phyloP scores from a whole-genome alignment of 164 flowering plant genomes.

The Brasenia schreberi region DNA sequence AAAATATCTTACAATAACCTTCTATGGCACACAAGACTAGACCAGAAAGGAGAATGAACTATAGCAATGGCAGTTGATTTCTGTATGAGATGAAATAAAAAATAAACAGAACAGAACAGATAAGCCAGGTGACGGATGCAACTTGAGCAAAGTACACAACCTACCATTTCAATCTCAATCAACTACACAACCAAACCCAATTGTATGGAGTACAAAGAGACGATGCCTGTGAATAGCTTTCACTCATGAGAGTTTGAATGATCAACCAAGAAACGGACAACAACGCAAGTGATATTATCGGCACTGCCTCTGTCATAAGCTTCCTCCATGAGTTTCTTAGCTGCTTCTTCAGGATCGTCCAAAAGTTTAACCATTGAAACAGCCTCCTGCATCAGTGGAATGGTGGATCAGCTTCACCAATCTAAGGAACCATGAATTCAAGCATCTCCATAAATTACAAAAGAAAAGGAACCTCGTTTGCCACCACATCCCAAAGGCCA shows the following conservation, averaged over 20 bases:
- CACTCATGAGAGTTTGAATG: neutral
- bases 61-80: neutral
- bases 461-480: slow-evolving; percentile 58
- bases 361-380: slow-evolving; percentile 70
- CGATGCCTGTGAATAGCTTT: neutral
- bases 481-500: slow-evolving; percentile 93
- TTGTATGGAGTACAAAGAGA: neutral
- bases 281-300: slow-evolving; percentile 88
- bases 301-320: slow-evolving; percentile 90
- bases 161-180: neutral
- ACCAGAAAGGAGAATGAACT: neutral
- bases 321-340: slow-evolving; percentile 73
- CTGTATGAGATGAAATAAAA: neutral
- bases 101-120: neutral
- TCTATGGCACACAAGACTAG: neutral
- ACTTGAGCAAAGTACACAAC: neutral
- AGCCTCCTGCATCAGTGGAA: slow-evolving; percentile 47
- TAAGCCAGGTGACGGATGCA: neutral
- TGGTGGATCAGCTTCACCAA: neutral
- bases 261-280: slow-evolving; percentile 66
- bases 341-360: slow-evolving; percentile 69
- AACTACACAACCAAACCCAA: neutral
- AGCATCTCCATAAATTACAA: neutral
- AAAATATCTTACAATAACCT: neutral
- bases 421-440: neutral